Evolutionary conservation across 2,329 filamentous ascomycete genomes (phyloP).

Genomic region (Rhinocladiella mackenziei): DNA sequence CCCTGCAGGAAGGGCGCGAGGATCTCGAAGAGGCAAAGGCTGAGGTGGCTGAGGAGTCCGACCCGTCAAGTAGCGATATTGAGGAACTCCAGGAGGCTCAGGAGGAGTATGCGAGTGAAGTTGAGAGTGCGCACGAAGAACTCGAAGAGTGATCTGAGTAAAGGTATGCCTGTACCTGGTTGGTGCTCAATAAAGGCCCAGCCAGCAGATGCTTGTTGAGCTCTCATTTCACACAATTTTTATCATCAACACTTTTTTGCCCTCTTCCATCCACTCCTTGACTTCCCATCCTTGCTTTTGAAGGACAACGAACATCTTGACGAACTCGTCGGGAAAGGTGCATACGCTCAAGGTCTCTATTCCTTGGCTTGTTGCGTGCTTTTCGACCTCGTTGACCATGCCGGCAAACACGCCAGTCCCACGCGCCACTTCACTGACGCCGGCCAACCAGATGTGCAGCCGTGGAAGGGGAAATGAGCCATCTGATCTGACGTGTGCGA

Average conservation of each 20-base stretch:
- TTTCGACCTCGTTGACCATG: constrained; percentile 5
- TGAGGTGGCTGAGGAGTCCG: constrained; percentile 20
- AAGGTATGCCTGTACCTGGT: not conserved
- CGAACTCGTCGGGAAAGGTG: constrained; percentile 11
- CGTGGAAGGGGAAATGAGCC: not conserved
- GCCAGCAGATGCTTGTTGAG: too few relatives aligned
- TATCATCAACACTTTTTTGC: constrained; percentile 13
- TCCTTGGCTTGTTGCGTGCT: constrained; percentile 3
- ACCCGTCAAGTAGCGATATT: constrained; percentile 23
- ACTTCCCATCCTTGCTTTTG: constrained; percentile 50
- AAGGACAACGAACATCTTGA: constrained; percentile 45
- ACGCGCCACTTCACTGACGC: constrained; percentile 2
- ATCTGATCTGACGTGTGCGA: constrained; percentile 1
- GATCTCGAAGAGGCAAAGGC: constrained; percentile 19
- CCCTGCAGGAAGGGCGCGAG: constrained; percentile 23
- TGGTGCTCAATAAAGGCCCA: not conserved
- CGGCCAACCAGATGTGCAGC: constrained; percentile 16
- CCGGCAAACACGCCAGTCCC: constrained; percentile 13
- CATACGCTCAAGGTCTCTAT: constrained; percentile 5
- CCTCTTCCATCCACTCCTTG: constrained; percentile 6
- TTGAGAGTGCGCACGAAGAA: constrained; percentile 22
- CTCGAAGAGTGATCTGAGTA: constrained; percentile 19
- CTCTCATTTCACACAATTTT: not conserved
- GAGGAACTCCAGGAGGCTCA: constrained; percentile 23
- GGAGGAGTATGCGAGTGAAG: constrained; percentile 22